Percentiles rank a stretch among this genome's conserved stretches.
These are phyloP conservation scores for Hypomontagnella monticulosa DNA, from an alignment of 495 filamentous ascomycete species.

Conservation along the genomic window DNA sequence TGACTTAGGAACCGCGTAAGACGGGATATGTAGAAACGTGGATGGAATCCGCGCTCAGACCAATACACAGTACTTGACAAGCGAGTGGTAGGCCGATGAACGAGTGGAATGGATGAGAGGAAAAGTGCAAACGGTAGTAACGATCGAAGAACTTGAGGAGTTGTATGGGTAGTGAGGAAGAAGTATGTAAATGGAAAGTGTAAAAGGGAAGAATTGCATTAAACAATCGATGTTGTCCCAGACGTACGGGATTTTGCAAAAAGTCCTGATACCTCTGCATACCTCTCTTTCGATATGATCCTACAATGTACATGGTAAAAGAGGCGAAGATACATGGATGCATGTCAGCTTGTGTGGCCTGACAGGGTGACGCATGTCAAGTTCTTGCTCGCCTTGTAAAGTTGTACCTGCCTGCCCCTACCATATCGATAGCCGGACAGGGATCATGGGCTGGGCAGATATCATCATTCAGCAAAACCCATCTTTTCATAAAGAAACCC, in stretches of 20 bases:
- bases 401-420: too few relatives aligned
- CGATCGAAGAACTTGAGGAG: not conserved
- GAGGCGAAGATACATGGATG: slow-evolving; percentile 39
- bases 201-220: slow-evolving; percentile 27
- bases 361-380: slow-evolving; percentile 38
- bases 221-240: slow-evolving; percentile 29
- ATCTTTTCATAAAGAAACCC: slow-evolving; percentile 19
- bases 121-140: not conserved
- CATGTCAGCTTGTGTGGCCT: slow-evolving; percentile 43
- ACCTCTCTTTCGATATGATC: slow-evolving; percentile 22
- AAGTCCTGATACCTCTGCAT: slow-evolving; percentile 11
- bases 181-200: slow-evolving; percentile 2
- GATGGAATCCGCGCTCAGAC: slow-evolving; percentile 5
- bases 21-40: not conserved
- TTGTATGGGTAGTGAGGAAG: slow-evolving; percentile 7
- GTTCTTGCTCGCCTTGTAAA: not conserved
- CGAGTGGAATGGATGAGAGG: slow-evolving; percentile 17
- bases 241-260: slow-evolving; percentile 27
- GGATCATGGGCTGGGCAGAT: slow-evolving; percentile 41
- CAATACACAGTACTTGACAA: slow-evolving; percentile 4
- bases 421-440: slow-evolving; percentile 31
- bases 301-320: too few relatives aligned
- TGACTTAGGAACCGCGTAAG: slow-evolving; percentile 4
- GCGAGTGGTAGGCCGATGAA: slow-evolving; percentile 7
- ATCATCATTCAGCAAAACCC: slow-evolving; percentile 32